phyloP scores from a whole-genome alignment of 2,329 filamentous ascomycete species.

The Mariannaea sp. region DNA sequence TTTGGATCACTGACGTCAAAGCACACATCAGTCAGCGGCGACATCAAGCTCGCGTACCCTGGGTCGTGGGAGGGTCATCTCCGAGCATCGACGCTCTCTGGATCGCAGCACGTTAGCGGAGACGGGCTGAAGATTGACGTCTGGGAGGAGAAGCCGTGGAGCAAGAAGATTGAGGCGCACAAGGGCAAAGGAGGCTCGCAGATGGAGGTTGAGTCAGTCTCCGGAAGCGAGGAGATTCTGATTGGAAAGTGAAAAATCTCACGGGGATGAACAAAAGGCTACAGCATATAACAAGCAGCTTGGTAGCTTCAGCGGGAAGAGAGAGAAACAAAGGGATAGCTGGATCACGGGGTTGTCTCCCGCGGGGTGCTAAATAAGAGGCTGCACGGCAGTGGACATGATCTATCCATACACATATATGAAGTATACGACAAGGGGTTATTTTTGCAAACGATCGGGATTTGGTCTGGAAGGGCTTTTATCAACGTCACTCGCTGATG shows the following conservation, averaged over 20 bases:
- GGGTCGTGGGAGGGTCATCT: slow-evolving; percentile 55
- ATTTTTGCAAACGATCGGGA: too few species aligned
- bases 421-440: too few species aligned
- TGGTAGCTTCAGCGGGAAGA: too few species aligned
- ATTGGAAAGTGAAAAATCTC: slow-evolving; percentile 28
- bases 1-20: slow-evolving; percentile 46
- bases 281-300: too few species aligned
- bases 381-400: too few species aligned
- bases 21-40: slow-evolving; percentile 53
- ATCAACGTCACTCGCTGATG: slow-evolving; percentile 7
- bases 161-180: slow-evolving; percentile 42
- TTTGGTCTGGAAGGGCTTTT: background rate
- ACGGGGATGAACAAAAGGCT: background rate
- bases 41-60: slow-evolving; percentile 52
- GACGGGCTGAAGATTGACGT: slow-evolving; percentile 47
- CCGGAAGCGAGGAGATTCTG: slow-evolving; percentile 37
- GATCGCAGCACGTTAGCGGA: slow-evolving; percentile 47
- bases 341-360: too few species aligned
- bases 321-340: too few species aligned
- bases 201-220: slow-evolving; percentile 40
- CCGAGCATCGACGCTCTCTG: slow-evolving; percentile 46
- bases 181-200: slow-evolving; percentile 49
- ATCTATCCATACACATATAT: too few species aligned
- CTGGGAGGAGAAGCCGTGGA: slow-evolving; percentile 41
- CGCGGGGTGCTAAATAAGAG: too few species aligned